Percentiles rank a stretch among this genome's conserved stretches.
phyloP scores from a whole-genome alignment of 768 basidiomycete species.

The Mycena belliarum region DNA sequence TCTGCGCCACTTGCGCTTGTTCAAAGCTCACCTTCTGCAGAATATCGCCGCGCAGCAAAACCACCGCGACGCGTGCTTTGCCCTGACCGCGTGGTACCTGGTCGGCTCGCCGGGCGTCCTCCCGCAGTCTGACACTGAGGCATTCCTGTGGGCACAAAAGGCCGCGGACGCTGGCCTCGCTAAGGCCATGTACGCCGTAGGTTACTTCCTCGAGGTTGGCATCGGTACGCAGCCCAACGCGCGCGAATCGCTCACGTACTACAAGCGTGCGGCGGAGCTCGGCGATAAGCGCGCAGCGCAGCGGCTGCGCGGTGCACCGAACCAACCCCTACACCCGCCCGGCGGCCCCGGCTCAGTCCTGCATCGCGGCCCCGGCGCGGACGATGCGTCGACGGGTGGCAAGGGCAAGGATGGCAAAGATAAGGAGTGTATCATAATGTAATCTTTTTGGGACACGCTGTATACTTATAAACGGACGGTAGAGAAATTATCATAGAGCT shows the following conservation, averaged over 20 bases:
- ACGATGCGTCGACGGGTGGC: conserved; percentile 30
- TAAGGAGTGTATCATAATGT: conserved; percentile 91
- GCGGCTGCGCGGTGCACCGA: conserved; percentile 67
- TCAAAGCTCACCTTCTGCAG: conserved; percentile 37
- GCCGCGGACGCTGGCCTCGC: conserved; percentile 89
- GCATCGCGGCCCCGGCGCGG: conserved; percentile 50
- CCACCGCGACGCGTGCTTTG: conserved; percentile 97
- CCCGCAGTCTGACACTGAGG: conserved; percentile 98
- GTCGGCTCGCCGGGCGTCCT: conserved; percentile 97
- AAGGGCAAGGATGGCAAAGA: conserved; percentile 55
- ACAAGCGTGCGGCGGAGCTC: conserved; percentile 86
- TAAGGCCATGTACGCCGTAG: conserved; percentile 97
- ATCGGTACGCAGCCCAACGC: conserved; percentile 74
- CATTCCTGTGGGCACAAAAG: conserved; percentile 95
- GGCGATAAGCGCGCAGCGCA: conserved; percentile 94
- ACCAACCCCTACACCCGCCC: conserved; percentile 49
- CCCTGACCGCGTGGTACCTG: conserved; percentile 98
- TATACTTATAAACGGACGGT: conserved; percentile 16
- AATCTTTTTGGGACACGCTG: conserved; percentile 26
- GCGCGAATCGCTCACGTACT: conserved; percentile 77
- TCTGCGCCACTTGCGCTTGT: neutral
- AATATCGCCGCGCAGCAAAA: conserved; percentile 98
- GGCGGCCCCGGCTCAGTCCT: conserved; percentile 65
- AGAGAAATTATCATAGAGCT: conserved; percentile 12
- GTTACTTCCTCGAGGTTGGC: conserved; percentile 96